Evolutionary conservation across 441 rosid species (phyloP).

Genomic region (Erodium moschatum): DNA sequence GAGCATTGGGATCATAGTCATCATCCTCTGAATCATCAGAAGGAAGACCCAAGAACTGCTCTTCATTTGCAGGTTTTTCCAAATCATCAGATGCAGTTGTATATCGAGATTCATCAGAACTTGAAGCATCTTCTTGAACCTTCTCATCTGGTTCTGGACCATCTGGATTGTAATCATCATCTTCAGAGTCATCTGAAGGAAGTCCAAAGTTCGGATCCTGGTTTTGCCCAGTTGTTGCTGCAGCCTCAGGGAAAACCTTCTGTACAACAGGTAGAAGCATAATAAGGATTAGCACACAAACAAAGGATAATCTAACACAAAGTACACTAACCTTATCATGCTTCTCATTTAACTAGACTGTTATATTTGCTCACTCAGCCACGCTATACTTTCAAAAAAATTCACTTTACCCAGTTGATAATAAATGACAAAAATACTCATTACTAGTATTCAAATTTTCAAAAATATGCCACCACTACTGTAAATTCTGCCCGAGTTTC

Average conservation of each 20-base stretch:
- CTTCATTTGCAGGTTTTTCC: constrained; percentile 30
- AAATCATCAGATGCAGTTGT: constrained; percentile 53
- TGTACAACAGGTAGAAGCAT: constrained; percentile 28
- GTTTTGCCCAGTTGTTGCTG: constrained; percentile 39
- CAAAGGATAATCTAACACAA: too few species aligned
- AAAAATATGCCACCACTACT: too few species aligned
- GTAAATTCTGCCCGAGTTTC: too few species aligned
- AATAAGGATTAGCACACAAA: constrained; percentile 15
- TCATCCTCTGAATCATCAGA: constrained; percentile 94
- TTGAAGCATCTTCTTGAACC: constrained; percentile 39
- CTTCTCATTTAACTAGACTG: too few species aligned
- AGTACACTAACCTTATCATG: too few species aligned
- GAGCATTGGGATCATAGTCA: constrained; percentile 66
- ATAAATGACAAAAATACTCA: too few species aligned
- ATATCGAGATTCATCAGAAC: constrained; percentile 58
- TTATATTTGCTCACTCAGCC: too few species aligned
- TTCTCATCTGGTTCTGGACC: constrained; percentile 32
- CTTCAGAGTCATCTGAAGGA: constrained; percentile 87
- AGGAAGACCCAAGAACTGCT: constrained; percentile 39
- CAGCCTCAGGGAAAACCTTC: constrained; percentile 91
- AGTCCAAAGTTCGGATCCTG: constrained; percentile 48
- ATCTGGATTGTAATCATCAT: constrained; percentile 69
- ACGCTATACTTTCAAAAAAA: too few species aligned
- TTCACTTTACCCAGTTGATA: too few species aligned
- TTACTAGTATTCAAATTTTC: too few species aligned